Percentiles rank a stretch among this genome's conserved stretches.
phyloP scores from a whole-genome alignment of 2,329 filamentous ascomycete genomes.

The Xylariaceae sp. region DNA sequence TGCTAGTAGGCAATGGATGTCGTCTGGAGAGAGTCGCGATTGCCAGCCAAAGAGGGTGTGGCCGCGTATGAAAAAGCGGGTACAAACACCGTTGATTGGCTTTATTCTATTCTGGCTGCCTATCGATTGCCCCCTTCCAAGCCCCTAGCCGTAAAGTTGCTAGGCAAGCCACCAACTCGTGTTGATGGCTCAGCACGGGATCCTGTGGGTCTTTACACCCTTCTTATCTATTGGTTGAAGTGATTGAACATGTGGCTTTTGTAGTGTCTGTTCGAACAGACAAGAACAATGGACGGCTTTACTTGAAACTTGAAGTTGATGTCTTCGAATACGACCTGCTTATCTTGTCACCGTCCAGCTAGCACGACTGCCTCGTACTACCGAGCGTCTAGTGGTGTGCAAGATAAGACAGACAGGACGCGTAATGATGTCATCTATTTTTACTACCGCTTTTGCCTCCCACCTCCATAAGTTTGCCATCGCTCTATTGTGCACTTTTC shows the following conservation, averaged over 20 bases:
- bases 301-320: no score
- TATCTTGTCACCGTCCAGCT: no score
- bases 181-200: slow-evolving; percentile 2
- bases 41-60: slow-evolving; percentile 19
- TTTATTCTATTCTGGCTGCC: slow-evolving; percentile 10
- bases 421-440: no score
- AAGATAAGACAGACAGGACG: no score
- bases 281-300: no score
- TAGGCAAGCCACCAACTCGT: slow-evolving; percentile 10
- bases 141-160: slow-evolving; percentile 6
- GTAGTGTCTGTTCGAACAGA: no score
- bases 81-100: slow-evolving; percentile 5
- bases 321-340: no score
- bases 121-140: slow-evolving; percentile 15
- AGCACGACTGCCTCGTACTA: no score
- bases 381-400: no score
- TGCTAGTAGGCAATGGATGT: slow-evolving; percentile 20
- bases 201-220: neutral
- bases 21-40: slow-evolving; percentile 23
- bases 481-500: no score
- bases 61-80: slow-evolving; percentile 11
- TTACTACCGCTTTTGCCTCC: no score
- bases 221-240: slow-evolving; percentile 9
- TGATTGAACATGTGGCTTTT: slow-evolving; percentile 2
- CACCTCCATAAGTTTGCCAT: no score